Percentiles rank a stretch among this genome's conserved stretches.
These are phyloP conservation scores for Groenewaldozyma auringiensis DNA, from an alignment of 1,139 yeast species.

Conservation along the genomic window DNA sequence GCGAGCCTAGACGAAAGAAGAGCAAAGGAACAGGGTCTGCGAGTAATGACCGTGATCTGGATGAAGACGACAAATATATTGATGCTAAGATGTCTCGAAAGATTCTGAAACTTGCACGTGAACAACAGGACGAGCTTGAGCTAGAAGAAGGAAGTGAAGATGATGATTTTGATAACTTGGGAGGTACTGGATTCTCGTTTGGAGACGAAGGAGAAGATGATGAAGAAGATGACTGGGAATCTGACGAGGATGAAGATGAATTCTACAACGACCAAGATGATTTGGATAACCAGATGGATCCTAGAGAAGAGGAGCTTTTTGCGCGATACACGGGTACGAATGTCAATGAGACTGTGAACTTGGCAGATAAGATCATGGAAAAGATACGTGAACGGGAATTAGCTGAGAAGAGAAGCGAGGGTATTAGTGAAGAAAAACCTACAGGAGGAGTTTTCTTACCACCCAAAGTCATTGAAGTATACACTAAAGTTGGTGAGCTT, in stretches of 20 bases:
- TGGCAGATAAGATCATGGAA: constrained; percentile 90
- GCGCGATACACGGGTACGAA: constrained; percentile 29
- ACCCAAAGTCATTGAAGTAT: constrained; percentile 91
- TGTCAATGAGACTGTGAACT: constrained; percentile 46
- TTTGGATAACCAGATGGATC: constrained; percentile 44
- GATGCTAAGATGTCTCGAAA: constrained; percentile 81
- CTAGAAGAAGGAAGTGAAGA: constrained; percentile 45
- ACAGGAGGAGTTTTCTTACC: constrained; percentile 67
- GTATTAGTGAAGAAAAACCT: constrained; percentile 21
- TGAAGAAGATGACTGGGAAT: constrained; percentile 25
- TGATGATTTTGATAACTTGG: constrained; percentile 14
- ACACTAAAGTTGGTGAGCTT: constrained; percentile 82
- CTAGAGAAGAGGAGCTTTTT: constrained; percentile 36
- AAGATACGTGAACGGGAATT: constrained; percentile 70
- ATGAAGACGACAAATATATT: constrained; percentile 54
- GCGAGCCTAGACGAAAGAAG: constrained; percentile 26
- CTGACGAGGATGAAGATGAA: constrained; percentile 38
- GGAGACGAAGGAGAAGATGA: constrained; percentile 27
- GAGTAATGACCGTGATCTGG: constrained; percentile 26
- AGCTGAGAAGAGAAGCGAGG: constrained; percentile 23
- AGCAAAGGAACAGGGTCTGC: constrained; percentile 14
- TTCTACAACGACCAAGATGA: constrained; percentile 48
- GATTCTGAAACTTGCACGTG: constrained; percentile 79
- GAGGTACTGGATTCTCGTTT: constrained; percentile 10
- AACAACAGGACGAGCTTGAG: constrained; percentile 83